Conservation (phyloP, 2,329 filamentous ascomycete genomes). For the Fusarium sp. region DNA sequence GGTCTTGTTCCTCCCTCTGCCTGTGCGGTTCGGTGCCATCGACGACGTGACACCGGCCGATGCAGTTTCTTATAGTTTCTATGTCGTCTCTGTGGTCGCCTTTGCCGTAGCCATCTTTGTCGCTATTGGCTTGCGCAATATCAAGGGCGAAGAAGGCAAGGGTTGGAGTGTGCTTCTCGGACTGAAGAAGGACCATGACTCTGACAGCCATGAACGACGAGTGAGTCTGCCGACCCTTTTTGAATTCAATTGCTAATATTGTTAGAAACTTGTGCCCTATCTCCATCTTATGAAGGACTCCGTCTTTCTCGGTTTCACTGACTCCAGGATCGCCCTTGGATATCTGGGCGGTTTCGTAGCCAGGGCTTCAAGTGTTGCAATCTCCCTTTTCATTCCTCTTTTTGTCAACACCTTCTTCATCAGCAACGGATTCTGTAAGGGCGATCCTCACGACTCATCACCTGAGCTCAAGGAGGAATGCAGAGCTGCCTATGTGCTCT, state of each 20-base stretch:
- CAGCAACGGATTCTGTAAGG: slow-evolving; percentile 80
- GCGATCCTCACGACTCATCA: slow-evolving; percentile 70
- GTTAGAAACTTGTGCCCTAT: slow-evolving; percentile 63
- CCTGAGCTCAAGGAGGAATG: slow-evolving; percentile 88
- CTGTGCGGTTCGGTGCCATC: slow-evolving; percentile 78
- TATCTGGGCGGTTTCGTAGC: slow-evolving; percentile 97
- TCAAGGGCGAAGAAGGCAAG: slow-evolving; percentile 82
- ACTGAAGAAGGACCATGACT: slow-evolving; percentile 43
- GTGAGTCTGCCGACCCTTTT: slow-evolving; percentile 37
- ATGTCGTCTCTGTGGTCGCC: slow-evolving; percentile 81
- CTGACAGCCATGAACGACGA: slow-evolving; percentile 36
- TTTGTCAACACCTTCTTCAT: slow-evolving; percentile 94
- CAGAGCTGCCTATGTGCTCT: slow-evolving; percentile 86
- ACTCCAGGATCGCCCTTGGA: slow-evolving; percentile 83
- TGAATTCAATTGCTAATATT: slow-evolving; percentile 17
- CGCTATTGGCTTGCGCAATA: slow-evolving; percentile 77
- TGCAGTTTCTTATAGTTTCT: slow-evolving; percentile 87
- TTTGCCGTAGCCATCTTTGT: slow-evolving; percentile 80
- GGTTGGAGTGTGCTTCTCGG: slow-evolving; percentile 72
- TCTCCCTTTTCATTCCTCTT: slow-evolving; percentile 93
- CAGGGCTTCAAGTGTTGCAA: slow-evolving; percentile 92
- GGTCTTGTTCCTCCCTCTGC: slow-evolving; percentile 85
- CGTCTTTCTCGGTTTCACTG: slow-evolving; percentile 77
- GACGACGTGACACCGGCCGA: slow-evolving; percentile 78
- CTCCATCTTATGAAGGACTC: slow-evolving; percentile 71